Percentiles rank a stretch among this genome's conserved stretches.
phyloP scores from a whole-genome alignment of 805 yeast genomes.

The Metschnikowia corniflorae region DNA sequence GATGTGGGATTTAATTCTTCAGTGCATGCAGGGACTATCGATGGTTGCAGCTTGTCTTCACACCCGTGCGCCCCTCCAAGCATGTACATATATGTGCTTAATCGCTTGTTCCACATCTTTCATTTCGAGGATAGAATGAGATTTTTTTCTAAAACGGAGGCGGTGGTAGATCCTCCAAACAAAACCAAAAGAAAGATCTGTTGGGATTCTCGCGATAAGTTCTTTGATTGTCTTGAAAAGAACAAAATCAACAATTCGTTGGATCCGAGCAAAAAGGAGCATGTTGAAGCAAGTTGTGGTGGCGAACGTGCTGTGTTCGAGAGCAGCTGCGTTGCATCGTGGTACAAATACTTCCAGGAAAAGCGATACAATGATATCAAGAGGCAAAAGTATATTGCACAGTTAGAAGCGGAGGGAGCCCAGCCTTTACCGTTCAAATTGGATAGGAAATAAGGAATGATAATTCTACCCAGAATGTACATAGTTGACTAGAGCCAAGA shows the following conservation, averaged over 20 bases:
- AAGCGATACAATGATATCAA: constrained; percentile 76
- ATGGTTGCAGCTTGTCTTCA: no score
- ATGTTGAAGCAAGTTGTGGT: constrained; percentile 57
- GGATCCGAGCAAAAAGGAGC: constrained; percentile 45
- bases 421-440: constrained; percentile 27
- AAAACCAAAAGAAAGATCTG: constrained; percentile 71
- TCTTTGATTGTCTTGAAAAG: constrained; percentile 69
- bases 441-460: constrained; percentile 20
- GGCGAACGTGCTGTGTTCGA: constrained; percentile 56
- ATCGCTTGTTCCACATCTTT: no score
- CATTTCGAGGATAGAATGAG: no score
- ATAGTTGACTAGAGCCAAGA: constrained; percentile 2
- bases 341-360: constrained; percentile 89
- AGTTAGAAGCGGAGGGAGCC: constrained; percentile 65
- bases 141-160: constrained; percentile 39
- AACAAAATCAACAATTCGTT: constrained; percentile 68
- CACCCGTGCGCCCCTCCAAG: no score
- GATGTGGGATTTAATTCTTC: no score
- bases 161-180: constrained; percentile 47
- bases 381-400: constrained; percentile 62
- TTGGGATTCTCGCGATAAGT: constrained; percentile 86
- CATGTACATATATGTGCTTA: no score
- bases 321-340: constrained; percentile 74
- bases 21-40: no score
- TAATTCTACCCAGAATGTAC: no score